Conservation (phyloP, 768 basidiomycete species). For the Leccinum subtestaceum region DNA sequence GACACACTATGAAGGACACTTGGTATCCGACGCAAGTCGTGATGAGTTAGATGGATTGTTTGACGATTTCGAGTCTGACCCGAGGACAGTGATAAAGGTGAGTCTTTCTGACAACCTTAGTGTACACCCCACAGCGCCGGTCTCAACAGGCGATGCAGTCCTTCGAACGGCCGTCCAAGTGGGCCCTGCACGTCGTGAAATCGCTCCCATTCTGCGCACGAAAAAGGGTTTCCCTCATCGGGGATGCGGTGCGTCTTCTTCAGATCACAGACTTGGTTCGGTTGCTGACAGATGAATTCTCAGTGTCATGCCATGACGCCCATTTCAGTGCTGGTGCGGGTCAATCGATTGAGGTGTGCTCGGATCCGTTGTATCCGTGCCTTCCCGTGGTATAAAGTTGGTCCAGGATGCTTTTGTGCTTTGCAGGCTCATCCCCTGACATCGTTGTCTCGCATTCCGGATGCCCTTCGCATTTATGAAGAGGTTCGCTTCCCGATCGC, state of each 20-base stretch:
- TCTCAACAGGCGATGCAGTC: slow-evolving; percentile 21
- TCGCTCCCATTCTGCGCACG: slow-evolving; percentile 39
- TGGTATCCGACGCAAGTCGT: slow-evolving; percentile 26
- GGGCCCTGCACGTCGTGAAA: slow-evolving; percentile 44
- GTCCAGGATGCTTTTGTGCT: slow-evolving; percentile 22
- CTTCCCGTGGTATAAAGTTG: not conserved
- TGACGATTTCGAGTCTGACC: slow-evolving; percentile 38
- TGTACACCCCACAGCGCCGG: not conserved
- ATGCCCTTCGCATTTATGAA: slow-evolving; percentile 13
- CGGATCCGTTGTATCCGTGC: slow-evolving; percentile 1
- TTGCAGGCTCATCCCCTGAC: slow-evolving; percentile 17
- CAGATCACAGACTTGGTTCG: no score
- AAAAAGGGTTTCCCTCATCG: slow-evolving; percentile 33
- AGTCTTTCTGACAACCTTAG: not conserved
- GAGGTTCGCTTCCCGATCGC: slow-evolving; percentile 14
- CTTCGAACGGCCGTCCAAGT: slow-evolving; percentile 37
- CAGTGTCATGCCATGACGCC: slow-evolving; percentile 28
- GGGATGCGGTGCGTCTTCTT: slow-evolving; percentile 40
- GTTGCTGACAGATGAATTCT: not conserved
- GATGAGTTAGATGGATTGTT: slow-evolving; percentile 33
- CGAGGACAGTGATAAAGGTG: slow-evolving; percentile 29
- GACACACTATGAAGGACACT: slow-evolving; percentile 35
- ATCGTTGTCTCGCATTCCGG: not conserved
- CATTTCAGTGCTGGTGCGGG: slow-evolving; percentile 25
- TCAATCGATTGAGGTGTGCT: slow-evolving; percentile 24